phyloP scores from a whole-genome alignment of 768 basidiomycete species.

The Pleurotus eryngii region DNA sequence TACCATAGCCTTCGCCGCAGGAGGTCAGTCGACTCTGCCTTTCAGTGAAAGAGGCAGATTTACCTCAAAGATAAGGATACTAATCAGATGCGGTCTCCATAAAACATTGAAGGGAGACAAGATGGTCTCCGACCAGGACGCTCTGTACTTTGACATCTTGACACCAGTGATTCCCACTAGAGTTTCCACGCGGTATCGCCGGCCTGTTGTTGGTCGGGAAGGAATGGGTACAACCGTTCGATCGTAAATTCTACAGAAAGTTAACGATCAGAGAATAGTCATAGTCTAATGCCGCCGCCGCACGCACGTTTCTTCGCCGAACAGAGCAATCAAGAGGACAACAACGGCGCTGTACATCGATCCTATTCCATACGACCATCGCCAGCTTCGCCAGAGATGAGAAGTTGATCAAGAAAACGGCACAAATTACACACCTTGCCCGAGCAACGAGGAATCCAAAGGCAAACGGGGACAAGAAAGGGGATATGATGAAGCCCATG shows the following conservation, averaged over 20 bases:
- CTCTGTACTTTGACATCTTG: slow-evolving; percentile 40
- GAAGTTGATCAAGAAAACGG: background rate
- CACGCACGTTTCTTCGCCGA: slow-evolving; percentile 46
- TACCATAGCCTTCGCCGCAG: slow-evolving; percentile 18
- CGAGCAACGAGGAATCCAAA: slow-evolving; percentile 48
- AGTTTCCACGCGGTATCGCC: slow-evolving; percentile 37
- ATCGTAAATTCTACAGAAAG: slow-evolving; percentile 34
- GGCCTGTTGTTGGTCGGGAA: slow-evolving; percentile 25
- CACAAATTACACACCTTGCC: slow-evolving; percentile 15
- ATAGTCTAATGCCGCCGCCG: background rate
- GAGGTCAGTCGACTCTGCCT: background rate
- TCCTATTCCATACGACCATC: slow-evolving; percentile 48
- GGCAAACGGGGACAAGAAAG: slow-evolving; percentile 43
- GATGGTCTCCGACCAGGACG: slow-evolving; percentile 35
- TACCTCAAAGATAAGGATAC: slow-evolving; percentile 39
- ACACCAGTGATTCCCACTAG: slow-evolving; percentile 41
- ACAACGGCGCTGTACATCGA: slow-evolving; percentile 41
- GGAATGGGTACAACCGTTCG: slow-evolving; percentile 33
- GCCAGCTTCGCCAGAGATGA: slow-evolving; percentile 21
- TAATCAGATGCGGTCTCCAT: slow-evolving; percentile 46
- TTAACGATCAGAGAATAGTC: background rate
- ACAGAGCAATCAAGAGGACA: slow-evolving; percentile 36
- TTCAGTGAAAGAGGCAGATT: background rate
- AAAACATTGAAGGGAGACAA: slow-evolving; percentile 35
- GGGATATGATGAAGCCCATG: slow-evolving; percentile 47